Base-by-base conservation (phyloP, 2,329 filamentous ascomycete species). In the Ophiostoma tasmaniense region DNA sequence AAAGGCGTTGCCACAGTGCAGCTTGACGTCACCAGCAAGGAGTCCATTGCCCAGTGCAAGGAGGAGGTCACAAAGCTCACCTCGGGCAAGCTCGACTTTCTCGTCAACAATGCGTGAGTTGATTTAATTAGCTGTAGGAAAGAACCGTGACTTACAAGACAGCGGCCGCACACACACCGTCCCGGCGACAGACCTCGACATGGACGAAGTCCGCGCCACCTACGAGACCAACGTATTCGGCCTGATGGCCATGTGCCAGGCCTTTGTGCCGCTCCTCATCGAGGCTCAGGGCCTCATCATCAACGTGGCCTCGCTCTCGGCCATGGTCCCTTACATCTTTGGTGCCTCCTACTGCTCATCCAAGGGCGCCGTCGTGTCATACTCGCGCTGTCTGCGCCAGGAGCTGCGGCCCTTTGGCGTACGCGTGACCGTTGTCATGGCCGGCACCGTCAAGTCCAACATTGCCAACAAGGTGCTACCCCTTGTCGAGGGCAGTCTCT, bases 191-290 rank as follows among this genome's bases (percentile, higher is more conserved):
- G 84, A 86, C 73, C 80, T 84, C 64, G 79, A 83, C 66, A 73
- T 86, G 8, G 79, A 81, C 67, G 83, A 85, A 66, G 82, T 84
- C 4, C 83, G 84, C 70, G 75, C 78, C 70, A 84, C 82, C 1
- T 86, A 84, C 67, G 84, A 86, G 75, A 81, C 83, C 72, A 87
- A 87, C 72, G 83, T 87, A 55, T 85, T 87, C 71, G 82, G 82
- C 59, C 80, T 83, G 72, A 86, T 87, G 83, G 80, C 82, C 74
- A 84, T 84, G 79, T 81, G 80, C 67, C 79, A 84, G 73, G 78
- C 80, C 37, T 86, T 86, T 73, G 76, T 79, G 13, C 78, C 79
- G 68, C 79, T 82, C 61, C 80, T 87, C 30, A 83, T 86, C 66
- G 75, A 79, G 20, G 78, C 83, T 0, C 78, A 78, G 30, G 84